Evolutionary conservation across 768 basidiomycete species (phyloP).

Genomic region (Suillus tomentosus): DNA sequence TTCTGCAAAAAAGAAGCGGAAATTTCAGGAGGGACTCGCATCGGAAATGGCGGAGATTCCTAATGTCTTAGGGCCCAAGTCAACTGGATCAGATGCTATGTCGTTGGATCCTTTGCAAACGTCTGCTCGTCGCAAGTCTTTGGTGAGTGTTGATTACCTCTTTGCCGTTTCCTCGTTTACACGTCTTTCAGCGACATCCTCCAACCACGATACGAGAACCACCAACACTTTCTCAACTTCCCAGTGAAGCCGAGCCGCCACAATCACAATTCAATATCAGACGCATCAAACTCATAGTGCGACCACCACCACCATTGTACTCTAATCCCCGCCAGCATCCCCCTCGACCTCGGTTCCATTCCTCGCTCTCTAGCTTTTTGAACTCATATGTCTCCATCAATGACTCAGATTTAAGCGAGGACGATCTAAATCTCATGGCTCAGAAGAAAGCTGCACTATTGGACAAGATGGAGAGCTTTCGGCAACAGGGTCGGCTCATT

Average conservation of each 20-base stretch:
- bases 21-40: constrained; percentile 13
- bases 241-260: background rate
- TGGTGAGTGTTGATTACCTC: constrained; percentile 1
- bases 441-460: constrained; percentile 45
- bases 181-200: constrained; percentile 5
- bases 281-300: constrained; percentile 67
- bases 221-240: background rate
- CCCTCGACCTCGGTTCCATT: constrained; percentile 47
- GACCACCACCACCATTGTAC: constrained; percentile 57
- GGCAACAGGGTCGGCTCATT: constrained; percentile 48
- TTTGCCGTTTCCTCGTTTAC: background rate
- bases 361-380: constrained; percentile 59
- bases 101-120: background rate
- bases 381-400: constrained; percentile 61
- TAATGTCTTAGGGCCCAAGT: background rate
- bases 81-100: background rate
- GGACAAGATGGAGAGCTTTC: constrained; percentile 46
- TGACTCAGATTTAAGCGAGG: constrained; percentile 48
- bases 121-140: constrained; percentile 3
- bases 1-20: constrained; percentile 29
- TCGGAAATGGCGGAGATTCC: background rate
- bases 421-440: constrained; percentile 39
- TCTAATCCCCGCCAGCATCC: constrained; percentile 74
- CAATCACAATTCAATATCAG: constrained; percentile 39
- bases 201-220: background rate